These are phyloP conservation scores for Candida succiphila DNA, from an alignment of 805 yeast genomes.

Conservation along the genomic window DNA sequence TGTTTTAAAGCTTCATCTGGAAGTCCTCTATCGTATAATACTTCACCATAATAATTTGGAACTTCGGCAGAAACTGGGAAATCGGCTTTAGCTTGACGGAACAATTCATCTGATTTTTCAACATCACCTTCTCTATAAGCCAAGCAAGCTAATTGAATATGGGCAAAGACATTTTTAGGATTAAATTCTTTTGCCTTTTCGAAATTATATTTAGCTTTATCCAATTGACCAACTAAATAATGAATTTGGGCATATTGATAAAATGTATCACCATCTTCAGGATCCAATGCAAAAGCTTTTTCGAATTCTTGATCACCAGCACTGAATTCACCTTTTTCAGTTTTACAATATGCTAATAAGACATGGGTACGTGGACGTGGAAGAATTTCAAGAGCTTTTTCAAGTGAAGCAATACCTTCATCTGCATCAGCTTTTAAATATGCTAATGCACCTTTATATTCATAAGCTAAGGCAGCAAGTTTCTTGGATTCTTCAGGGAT, in stretches of 20 bases:
- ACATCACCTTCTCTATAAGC: conserved; percentile 67
- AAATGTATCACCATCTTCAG: conserved; percentile 70
- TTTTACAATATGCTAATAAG: conserved; percentile 70
- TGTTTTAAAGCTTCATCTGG: conserved; percentile 64
- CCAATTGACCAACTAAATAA: conserved; percentile 69
- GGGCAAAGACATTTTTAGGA: conserved; percentile 70
- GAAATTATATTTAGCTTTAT: conserved; percentile 65
- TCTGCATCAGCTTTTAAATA: conserved; percentile 71
- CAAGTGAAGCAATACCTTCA: conserved; percentile 53
- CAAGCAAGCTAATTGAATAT: conserved; percentile 88
- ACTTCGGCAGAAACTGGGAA: conserved; percentile 87
- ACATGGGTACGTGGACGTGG: conserved; percentile 81
- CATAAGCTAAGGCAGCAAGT: conserved; percentile 64
- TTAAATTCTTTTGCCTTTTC: conserved; percentile 66
- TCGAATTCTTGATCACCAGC: conserved; percentile 61
- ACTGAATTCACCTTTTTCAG: conserved; percentile 61
- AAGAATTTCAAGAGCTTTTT: conserved; percentile 50
- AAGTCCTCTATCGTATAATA: conserved; percentile 74
- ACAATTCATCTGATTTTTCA: conserved; percentile 48
- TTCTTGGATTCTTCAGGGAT: conserved; percentile 27
- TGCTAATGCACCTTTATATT: conserved; percentile 73
- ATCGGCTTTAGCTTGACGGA: conserved; percentile 57
- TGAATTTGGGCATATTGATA: conserved; percentile 93
- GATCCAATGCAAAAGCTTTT: conserved; percentile 58
- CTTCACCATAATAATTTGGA: conserved; percentile 93